A percentile compares a stretch with the other conserved stretches of the same genome.
Evolutionary conservation across 139 green algal genomes (phyloP).

Genomic region (Desmodesmus armatus): DNA sequence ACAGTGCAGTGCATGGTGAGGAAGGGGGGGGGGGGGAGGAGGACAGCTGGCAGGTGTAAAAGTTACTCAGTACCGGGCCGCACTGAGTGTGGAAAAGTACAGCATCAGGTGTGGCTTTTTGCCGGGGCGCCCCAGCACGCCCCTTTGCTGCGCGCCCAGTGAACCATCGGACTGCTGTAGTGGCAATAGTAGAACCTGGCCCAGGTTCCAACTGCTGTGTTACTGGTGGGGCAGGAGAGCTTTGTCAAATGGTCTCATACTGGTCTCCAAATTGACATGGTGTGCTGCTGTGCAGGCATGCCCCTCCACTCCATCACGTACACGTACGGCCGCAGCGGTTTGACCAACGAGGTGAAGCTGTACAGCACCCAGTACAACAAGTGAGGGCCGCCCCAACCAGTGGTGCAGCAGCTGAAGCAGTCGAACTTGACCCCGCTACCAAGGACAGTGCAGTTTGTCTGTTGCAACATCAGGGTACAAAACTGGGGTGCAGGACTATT

Average conservation of each 20-base stretch:
- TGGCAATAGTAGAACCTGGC: too few species aligned
- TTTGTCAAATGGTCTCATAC: too few species aligned
- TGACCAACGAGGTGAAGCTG: slow-evolving; percentile 37
- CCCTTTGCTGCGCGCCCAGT: too few species aligned
- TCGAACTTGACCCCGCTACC: neutral
- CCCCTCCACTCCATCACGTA: slow-evolving; percentile 40
- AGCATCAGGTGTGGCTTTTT: too few species aligned
- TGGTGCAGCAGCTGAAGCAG: neutral
- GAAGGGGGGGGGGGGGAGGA: neutral
- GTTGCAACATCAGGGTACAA: too few species aligned
- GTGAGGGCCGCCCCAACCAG: neutral
- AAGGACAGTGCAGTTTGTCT: neutral
- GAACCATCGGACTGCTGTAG: too few species aligned
- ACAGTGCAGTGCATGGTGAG: slow-evolving; percentile 23
- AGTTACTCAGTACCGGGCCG: neutral
- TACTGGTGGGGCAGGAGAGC: too few species aligned
- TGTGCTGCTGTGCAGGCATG: slow-evolving; percentile 32
- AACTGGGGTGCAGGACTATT: too few species aligned
- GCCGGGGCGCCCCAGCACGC: too few species aligned
- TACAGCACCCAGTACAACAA: slow-evolving; percentile 42
- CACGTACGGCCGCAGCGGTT: slow-evolving; percentile 9
- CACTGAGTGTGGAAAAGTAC: too few species aligned
- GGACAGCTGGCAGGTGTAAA: neutral
- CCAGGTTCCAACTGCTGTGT: too few species aligned
- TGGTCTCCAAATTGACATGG: neutral